Base-by-base conservation (phyloP, 129 eudicot species). In the carrot (Daucus carota) region DNA sequence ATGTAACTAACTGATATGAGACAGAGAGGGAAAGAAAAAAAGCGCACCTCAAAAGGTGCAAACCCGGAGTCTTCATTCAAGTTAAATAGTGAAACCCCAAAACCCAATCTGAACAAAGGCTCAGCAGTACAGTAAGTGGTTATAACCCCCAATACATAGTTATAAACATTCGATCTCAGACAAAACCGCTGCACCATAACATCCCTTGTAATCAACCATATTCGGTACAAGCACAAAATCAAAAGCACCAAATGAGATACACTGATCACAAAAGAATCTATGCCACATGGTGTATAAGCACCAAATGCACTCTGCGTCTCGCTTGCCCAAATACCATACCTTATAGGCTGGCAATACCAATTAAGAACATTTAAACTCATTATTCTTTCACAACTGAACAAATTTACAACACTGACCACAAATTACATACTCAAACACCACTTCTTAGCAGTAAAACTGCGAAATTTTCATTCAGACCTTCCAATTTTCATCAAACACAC, bases 301-400 rank as follows among this genome's bases (percentile, higher is more conserved):
- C 96, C n/a, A 73, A 90, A 85, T 22, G 85, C 87, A 86, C 80
- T 90, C 40, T 80, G 89, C 47, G 85, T 84, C 73, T 70, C 76
- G 68, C 78, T 74, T 32, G 88, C 85, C 96, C 96, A 90, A 73
- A 84, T 77, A n/a, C 91, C 93, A 78, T 88, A 83, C 47, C 74
- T 83, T 75, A 84, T 83, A 3, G 93, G 93, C 71, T 68, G 86
- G 80, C 96, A 90, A 76, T 84, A 90, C 96, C 96, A 88, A 70
- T n/a, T 80, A 82, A 90, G 60, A 50, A 87, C 74, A 75, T 84
- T 79, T 29, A 81, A 73, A 73, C 79, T 88, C 96, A 88, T 85
- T 68, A 45, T 69, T 40, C n/a, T 6, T 29, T 57, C 22, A 41
- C 69, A 62, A 31, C 42, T 20, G 28, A 41, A 33, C 38, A 57